Evolutionary conservation across 2,329 filamentous ascomycete species (phyloP).

Genomic region (Ophiostoma sp.): DNA sequence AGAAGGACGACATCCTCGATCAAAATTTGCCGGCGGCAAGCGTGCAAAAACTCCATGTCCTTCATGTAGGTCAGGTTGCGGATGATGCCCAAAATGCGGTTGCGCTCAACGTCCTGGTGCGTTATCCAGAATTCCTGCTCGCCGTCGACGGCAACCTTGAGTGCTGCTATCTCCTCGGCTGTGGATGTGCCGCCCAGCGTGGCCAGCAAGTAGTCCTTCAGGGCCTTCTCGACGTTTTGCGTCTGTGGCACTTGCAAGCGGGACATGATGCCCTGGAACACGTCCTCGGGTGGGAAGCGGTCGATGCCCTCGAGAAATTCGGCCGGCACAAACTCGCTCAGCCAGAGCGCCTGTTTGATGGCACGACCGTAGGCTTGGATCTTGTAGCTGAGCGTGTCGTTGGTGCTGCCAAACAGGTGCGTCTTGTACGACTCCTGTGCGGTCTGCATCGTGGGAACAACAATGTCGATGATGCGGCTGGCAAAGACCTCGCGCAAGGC

Average conservation of each 20-base stretch:
- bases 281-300: slow-evolving; percentile 28
- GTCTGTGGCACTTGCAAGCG: slow-evolving; percentile 23
- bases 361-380: slow-evolving; percentile 29
- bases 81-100: slow-evolving; percentile 28
- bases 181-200: slow-evolving; percentile 27
- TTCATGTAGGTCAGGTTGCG: slow-evolving; percentile 24
- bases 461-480: slow-evolving; percentile 22
- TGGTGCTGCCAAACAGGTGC: slow-evolving; percentile 22
- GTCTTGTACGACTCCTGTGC: slow-evolving; percentile 27
- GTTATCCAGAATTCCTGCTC: slow-evolving; percentile 29
- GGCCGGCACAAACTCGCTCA: slow-evolving; percentile 22
- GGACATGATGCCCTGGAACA: slow-evolving; percentile 29
- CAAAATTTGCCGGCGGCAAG: slow-evolving; percentile 29
- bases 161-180: slow-evolving; percentile 5
- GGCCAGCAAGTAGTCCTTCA: slow-evolving; percentile 28
- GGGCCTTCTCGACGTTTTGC: background rate
- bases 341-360: slow-evolving; percentile 28
- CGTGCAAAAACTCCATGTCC: slow-evolving; percentile 24
- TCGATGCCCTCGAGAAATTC: slow-evolving; percentile 27
- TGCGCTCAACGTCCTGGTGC: slow-evolving; percentile 29
- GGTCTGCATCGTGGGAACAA: slow-evolving; percentile 26
- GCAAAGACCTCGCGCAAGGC: slow-evolving; percentile 25
- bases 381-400: slow-evolving; percentile 29
- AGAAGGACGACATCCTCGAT: slow-evolving; percentile 31
- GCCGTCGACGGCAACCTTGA: slow-evolving; percentile 26